Base-by-base conservation (phyloP, 208 protist genomes). In the Trypanosoma grayi region DNA sequence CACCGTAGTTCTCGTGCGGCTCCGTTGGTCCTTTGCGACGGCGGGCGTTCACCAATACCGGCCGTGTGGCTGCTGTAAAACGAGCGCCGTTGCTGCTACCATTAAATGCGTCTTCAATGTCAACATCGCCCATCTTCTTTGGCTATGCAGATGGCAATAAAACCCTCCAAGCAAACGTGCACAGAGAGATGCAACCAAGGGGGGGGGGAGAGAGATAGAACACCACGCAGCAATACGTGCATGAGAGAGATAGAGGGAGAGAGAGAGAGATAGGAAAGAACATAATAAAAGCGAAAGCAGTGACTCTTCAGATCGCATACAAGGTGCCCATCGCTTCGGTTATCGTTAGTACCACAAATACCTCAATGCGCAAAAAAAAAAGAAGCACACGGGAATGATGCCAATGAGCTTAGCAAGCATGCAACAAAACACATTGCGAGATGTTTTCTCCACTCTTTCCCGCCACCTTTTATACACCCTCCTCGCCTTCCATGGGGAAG, bases 401-500 rank as follows among this genome's bases (percentile, higher is more conserved):
- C n/a, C n/a, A n/a, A n/a, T n/a, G n/a, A n/a, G n/a, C n/a, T n/a
- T n/a, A n/a, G n/a, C n/a, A n/a, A n/a, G n/a, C n/a, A n/a, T n/a
- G n/a, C n/a, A n/a, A n/a, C n/a, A n/a, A n/a, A n/a, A n/a, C n/a
- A n/a, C n/a, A n/a, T n/a, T n/a, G n/a, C n/a, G n/a, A n/a, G n/a
- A n/a, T n/a, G n/a, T n/a, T n/a, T n/a, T n/a, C n/a, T n/a, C n/a
- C n/a, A n/a, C 30, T 1, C 51, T 43, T 43, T 41, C 24, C 6
- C 20, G 25, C 16, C 27, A 30, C n/a, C n/a, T 30, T 28, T 11
- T 2, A 31, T 44, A 30, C 30, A 8, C 48, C 55, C 43, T 66
- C 27, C 3, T 34, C 28, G 2, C 63, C n/a, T 33, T 61, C 61
- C 25, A 62, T 6, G 2, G 45, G 43, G 47, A 90, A 91, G 70